Evolutionary conservation across 805 yeast species (phyloP).

Genomic region (Huiozyma naganishii): DNA sequence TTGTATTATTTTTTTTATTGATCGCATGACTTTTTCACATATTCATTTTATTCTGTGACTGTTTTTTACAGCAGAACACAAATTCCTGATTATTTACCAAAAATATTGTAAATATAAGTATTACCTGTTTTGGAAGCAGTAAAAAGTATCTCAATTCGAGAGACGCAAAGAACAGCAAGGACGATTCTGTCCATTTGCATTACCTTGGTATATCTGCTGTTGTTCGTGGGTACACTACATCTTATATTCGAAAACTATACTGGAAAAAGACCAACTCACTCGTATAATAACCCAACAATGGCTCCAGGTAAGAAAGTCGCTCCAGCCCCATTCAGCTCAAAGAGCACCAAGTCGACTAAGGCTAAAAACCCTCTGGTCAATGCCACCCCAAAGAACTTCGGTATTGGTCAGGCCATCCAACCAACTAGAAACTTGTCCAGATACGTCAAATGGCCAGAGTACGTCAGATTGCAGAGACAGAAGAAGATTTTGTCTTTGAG

Average conservation of each 20-base stretch:
- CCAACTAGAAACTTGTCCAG: conserved; percentile 93
- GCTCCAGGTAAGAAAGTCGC: conserved; percentile 78
- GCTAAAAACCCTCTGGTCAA: conserved; percentile 79
- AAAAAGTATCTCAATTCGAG: too few species aligned
- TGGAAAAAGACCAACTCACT: background rate
- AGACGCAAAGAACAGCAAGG: too few species aligned
- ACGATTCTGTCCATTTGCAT: too few species aligned
- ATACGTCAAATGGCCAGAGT: conserved; percentile 98
- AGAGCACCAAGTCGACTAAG: conserved; percentile 44
- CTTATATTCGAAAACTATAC: background rate
- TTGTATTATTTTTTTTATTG: background rate
- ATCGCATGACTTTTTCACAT: background rate
- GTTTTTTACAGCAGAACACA: too few species aligned
- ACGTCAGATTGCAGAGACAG: conserved; percentile 97
- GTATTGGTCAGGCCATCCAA: conserved; percentile 93
- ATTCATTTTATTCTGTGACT: background rate
- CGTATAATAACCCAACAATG: conserved; percentile 12
- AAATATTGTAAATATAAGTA: too few species aligned
- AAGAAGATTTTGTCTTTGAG: conserved; percentile 91
- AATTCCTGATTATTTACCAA: too few species aligned
- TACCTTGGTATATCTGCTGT: too few species aligned
- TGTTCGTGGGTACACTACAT: too few species aligned
- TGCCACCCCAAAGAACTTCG: conserved; percentile 84
- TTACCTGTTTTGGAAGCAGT: too few species aligned
- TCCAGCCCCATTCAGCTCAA: conserved; percentile 93